Conservation (phyloP, 192 early-diverging fungal genomes). For the Backusella tarrabulga region DNA sequence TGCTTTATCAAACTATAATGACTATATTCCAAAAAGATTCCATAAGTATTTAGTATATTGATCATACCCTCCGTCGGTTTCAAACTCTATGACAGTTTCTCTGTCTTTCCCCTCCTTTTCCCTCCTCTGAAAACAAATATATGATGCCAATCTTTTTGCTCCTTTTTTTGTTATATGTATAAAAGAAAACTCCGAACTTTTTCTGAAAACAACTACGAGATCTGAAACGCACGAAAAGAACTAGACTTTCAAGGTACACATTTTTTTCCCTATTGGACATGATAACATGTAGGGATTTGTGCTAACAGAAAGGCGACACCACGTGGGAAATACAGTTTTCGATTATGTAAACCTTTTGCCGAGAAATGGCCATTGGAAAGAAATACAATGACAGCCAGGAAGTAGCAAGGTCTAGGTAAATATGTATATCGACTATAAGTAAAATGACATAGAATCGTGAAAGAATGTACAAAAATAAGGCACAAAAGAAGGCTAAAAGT, state of each 20-base stretch:
- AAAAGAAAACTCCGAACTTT: not conserved
- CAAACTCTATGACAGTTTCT: not conserved
- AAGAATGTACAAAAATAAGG: not conserved
- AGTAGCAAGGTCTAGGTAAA: not conserved
- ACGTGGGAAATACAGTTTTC: not conserved
- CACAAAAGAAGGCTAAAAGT: not conserved
- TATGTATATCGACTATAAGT: not conserved
- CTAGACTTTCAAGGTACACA: not conserved
- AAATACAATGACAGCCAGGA: not conserved
- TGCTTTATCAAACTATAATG: not conserved
- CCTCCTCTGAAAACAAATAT: not conserved
- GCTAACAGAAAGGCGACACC: not conserved
- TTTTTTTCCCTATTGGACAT: not conserved
- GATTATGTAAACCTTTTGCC: constrained; percentile 1
- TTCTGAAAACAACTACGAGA: not conserved
- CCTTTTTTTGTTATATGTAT: not conserved
- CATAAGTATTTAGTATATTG: not conserved
- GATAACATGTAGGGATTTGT: not conserved
- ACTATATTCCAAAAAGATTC: not conserved
- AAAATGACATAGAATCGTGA: not conserved
- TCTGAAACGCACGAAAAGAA: not conserved
- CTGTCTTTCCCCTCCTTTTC: not conserved
- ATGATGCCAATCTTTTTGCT: not conserved
- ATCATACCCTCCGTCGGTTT: not conserved
- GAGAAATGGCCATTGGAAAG: not conserved